Base-by-base conservation (phyloP, 352 stramenopile genomes). In the Globisporangium uncinulatum region DNA sequence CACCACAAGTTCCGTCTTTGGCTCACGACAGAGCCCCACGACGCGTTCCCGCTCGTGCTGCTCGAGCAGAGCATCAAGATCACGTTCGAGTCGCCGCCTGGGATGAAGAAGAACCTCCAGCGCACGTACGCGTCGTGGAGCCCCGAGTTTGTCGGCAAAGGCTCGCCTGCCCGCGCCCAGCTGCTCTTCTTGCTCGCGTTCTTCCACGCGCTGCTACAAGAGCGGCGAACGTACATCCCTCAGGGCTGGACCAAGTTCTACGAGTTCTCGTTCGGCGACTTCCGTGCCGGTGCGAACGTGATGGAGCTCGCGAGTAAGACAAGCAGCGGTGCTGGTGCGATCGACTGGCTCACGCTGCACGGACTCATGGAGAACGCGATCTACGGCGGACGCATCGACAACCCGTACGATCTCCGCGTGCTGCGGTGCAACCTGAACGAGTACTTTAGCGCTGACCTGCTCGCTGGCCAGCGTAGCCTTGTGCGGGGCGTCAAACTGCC, bases 191-290 rank as follows among this genome's bases (percentile, higher is more conserved):
- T 97, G 46, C 65, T 98, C 49, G 86, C 89, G 0, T 92, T 88
- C 51, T 94, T 98, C 63, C 94, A 98, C 55, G 87, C 86, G 24
- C 52, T 94, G 10, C 59, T 93, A 4, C 84, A 94, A 36, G 84
- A 94, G 49, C 62, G 84, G 21, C 73, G 89, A n/a, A 98, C 82
- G 24, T 98, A 97, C 62, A 95, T 97, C 43, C 95, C 92, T 4
- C 94, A 98, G 65, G 94, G 95, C 20, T 98, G 94, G 94, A 98
- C 92, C 24, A 98, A 98, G 57, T 95, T 96, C 50, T 98, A 98
- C 74, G 94, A 98, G 67, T 98, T 98, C 63, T 97, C 86, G 14
- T 94, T 96, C 45, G 92, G 90, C 1, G 94, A 98, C 61, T 89
- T 97, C 54, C 90, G 91, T n/a, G 92, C 92, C 17, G 94, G 91